A percentile compares a stretch with the other conserved stretches of the same genome.
Evolutionary conservation across 768 basidiomycete species (phyloP).

Genomic region (Agaricus blazei): DNA sequence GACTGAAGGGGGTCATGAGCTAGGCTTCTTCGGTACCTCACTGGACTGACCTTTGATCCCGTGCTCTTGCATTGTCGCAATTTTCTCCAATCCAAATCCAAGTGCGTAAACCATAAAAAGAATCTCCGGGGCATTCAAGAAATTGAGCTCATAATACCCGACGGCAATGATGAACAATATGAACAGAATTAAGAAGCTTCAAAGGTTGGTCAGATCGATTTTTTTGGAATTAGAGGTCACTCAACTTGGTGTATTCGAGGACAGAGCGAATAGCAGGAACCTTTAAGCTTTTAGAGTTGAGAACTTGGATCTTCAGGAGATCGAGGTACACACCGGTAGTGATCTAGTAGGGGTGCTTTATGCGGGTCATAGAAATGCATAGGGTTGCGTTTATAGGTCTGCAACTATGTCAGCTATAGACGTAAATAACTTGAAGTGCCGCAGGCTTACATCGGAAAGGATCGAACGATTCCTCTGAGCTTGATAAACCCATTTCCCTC

Average conservation of each 20-base stretch:
- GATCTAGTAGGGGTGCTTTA: conserved; percentile 89
- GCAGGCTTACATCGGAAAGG: conserved; percentile 72
- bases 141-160: conserved; percentile 59
- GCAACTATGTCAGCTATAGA: conserved; percentile 1
- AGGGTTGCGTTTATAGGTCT: conserved; percentile 93
- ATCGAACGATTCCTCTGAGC: conserved; percentile 84
- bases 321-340: conserved; percentile 66
- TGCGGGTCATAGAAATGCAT: conserved; percentile 94
- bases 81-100: conserved; percentile 88
- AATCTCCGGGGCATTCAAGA: conserved; percentile 61
- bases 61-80: conserved; percentile 94
- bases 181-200: conserved; percentile 77
- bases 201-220: neutral
- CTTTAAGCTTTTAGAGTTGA: conserved; percentile 58
- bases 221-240: neutral
- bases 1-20: conserved; percentile 34
- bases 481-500: conserved; percentile 89
- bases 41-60: conserved; percentile 69
- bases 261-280: conserved; percentile 90
- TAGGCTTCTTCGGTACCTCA: neutral
- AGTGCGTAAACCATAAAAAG: conserved; percentile 75
- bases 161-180: conserved; percentile 75
- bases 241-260: conserved; percentile 83
- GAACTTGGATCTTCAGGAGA: neutral
- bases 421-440: neutral